Percentiles rank a stretch among this genome's conserved stretches.
These are phyloP conservation scores for Nectriaceae sp. DNA, from an alignment of 2,329 filamentous ascomycete species.

Conservation along the genomic window DNA sequence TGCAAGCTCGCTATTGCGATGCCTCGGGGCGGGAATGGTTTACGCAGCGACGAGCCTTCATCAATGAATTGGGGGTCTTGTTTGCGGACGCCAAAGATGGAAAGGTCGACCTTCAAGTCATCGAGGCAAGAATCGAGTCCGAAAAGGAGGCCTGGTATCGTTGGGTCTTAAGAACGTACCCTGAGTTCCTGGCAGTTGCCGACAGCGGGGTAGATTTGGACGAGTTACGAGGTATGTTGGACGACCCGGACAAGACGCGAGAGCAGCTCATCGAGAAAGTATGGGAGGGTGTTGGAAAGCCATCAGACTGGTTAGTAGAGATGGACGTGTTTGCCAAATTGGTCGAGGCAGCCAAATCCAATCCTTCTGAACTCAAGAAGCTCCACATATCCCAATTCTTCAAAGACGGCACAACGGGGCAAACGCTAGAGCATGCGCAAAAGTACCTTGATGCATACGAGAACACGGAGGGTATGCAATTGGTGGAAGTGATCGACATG, in stretches of 20 bases:
- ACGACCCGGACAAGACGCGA: conserved; percentile 39
- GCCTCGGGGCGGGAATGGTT: conserved; percentile 52
- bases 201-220: conserved; percentile 31
- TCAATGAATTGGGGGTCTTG: conserved; percentile 50
- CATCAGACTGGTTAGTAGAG: conserved; percentile 32
- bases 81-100: conserved; percentile 50
- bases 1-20: conserved; percentile 41
- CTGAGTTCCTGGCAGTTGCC: conserved; percentile 39
- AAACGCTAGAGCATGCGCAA: conserved; percentile 33
- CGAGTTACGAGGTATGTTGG: conserved; percentile 37
- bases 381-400: conserved; percentile 47
- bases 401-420: conserved; percentile 36
- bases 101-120: conserved; percentile 43
- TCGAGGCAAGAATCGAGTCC: conserved; percentile 52
- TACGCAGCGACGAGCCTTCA: conserved; percentile 47
- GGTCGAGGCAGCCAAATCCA: conserved; percentile 33
- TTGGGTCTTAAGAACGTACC: conserved; percentile 42
- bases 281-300: conserved; percentile 38
- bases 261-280: conserved; percentile 40
- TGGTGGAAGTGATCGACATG: conserved; percentile 38
- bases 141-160: conserved; percentile 58
- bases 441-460: conserved; percentile 43
- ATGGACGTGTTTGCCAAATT: conserved; percentile 37
- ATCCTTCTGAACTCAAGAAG: conserved; percentile 36
- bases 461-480: conserved; percentile 24